Evolutionary conservation across 1,284 basidiomycete species (phyloP).

Genomic region (Ganoderma resinaceum): DNA sequence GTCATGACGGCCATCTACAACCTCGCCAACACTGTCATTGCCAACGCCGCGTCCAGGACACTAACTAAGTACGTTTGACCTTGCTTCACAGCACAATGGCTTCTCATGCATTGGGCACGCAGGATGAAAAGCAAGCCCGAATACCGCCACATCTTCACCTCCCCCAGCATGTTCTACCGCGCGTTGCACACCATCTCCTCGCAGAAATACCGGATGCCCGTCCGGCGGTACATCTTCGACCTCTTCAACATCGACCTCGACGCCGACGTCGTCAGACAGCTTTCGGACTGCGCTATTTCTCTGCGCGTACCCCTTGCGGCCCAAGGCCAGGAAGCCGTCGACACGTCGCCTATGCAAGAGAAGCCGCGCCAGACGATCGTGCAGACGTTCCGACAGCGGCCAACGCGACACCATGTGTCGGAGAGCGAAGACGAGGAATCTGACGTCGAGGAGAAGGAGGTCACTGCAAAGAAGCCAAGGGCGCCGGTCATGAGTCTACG

Average conservation of each 20-base stretch:
- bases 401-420: conserved; percentile 47
- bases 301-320: conserved; percentile 22
- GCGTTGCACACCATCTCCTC: conserved; percentile 87
- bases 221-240: conserved; percentile 91
- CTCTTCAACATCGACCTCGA: conserved; percentile 88
- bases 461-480: conserved; percentile 49
- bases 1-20: conserved; percentile 92
- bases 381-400: conserved; percentile 20
- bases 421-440: conserved; percentile 69
- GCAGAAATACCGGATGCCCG: conserved; percentile 89
- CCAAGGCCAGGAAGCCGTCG: conserved; percentile 8
- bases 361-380: conserved; percentile 13
- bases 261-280: conserved; percentile 56
- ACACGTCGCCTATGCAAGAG: conserved; percentile 4
- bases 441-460: conserved; percentile 52
- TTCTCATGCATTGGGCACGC: conserved; percentile 7
- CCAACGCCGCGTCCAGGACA: conserved; percentile 89
- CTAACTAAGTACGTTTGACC: conserved; percentile 71
- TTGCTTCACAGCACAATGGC: background rate
- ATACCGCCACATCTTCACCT: conserved; percentile 78
- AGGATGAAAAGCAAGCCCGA: conserved; percentile 87
- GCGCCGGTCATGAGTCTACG: conserved; percentile 59
- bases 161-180: conserved; percentile 82
- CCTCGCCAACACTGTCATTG: conserved; percentile 94
- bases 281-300: conserved; percentile 54